phyloP scores from a whole-genome alignment of 495 filamentous ascomycete species.

The Mycothermus thermophilus region DNA sequence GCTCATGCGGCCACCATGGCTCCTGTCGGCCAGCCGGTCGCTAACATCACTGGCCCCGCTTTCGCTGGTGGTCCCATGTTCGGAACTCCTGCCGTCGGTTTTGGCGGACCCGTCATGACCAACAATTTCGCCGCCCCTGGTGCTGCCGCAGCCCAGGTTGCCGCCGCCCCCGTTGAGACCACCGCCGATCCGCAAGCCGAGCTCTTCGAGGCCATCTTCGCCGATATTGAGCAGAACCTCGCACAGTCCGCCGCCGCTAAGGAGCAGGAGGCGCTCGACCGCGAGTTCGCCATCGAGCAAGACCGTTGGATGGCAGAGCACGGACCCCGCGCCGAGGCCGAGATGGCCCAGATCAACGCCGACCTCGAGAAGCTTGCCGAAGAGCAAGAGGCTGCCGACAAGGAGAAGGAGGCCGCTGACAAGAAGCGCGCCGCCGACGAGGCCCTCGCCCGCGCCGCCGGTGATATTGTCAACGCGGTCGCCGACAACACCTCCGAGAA shows the following conservation, averaged over 20 bases:
- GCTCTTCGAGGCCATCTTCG: too few species aligned
- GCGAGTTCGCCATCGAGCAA: conserved; percentile 12
- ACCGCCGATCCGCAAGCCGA: too few species aligned
- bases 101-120: not conserved
- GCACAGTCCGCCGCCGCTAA: conserved; percentile 10
- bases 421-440: conserved; percentile 10
- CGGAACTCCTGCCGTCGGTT: not conserved
- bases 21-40: conserved; percentile 3
- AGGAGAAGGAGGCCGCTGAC: too few species aligned
- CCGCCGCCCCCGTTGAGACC: conserved; percentile 1
- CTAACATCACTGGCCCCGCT: too few species aligned
- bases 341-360: conserved; percentile 10
- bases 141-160: not conserved
- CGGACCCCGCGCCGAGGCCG: conserved; percentile 10
- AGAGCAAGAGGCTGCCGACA: conserved; percentile 12
- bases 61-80: conserved; percentile 4
- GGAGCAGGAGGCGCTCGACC: conserved; percentile 4
- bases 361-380: conserved; percentile 10
- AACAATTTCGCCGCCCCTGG: too few species aligned
- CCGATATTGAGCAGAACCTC: too few species aligned
- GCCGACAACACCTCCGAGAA: conserved; percentile 25
- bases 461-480: conserved; percentile 26
- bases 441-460: conserved; percentile 27
- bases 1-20: conserved; percentile 2
- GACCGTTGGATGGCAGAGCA: conserved; percentile 21